Percentiles rank a stretch among this genome's conserved stretches.
Evolutionary conservation across 192 early-diverging fungal genomes (phyloP).

Genomic region (Ramicandelaber brevisporus): DNA sequence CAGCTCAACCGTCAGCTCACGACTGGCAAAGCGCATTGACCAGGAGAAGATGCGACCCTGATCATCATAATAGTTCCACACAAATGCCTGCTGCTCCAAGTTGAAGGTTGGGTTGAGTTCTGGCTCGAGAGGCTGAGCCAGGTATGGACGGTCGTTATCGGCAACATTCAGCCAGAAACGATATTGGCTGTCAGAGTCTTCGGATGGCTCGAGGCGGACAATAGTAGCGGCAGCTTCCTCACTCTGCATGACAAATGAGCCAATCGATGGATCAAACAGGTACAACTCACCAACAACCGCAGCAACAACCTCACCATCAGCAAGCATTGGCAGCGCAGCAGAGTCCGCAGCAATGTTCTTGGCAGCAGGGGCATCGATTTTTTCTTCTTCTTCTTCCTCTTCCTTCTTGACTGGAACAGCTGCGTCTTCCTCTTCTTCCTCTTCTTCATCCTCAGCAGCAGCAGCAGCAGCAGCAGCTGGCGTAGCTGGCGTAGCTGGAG

Average conservation of each 20-base stretch:
- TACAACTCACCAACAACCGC: constrained; percentile 27
- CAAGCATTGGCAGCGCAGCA: constrained; percentile 5
- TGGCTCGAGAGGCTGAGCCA: constrained; percentile 33
- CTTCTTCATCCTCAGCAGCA: constrained; percentile 2
- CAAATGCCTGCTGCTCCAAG: constrained; percentile 35
- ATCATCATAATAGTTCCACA: constrained; percentile 54
- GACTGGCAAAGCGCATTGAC: constrained; percentile 33
- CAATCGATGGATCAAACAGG: constrained; percentile 27
- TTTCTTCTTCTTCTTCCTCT: constrained; percentile 4
- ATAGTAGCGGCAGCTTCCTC: constrained; percentile 12
- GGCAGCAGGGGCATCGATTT: no score
- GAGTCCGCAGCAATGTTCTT: constrained; percentile 6
- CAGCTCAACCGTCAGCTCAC: constrained; percentile 22
- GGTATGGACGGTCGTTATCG: constrained; percentile 13
- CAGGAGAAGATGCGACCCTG: constrained; percentile 36
- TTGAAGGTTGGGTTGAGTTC: constrained; percentile 59
- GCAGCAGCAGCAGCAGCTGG: constrained; percentile 2
- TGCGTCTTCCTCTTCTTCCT: constrained; percentile 1
- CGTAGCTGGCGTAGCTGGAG: constrained; percentile 1
- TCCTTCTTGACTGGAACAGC: constrained; percentile 8
- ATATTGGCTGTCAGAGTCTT: constrained; percentile 8
- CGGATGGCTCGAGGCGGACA: no score
- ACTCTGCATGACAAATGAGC: constrained; percentile 25
- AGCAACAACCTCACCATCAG: constrained; percentile 18
- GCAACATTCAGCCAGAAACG: constrained; percentile 27